Evolutionary conservation across 352 stramenopile genomes (phyloP).

Genomic region (Blastocystis sp.): DNA sequence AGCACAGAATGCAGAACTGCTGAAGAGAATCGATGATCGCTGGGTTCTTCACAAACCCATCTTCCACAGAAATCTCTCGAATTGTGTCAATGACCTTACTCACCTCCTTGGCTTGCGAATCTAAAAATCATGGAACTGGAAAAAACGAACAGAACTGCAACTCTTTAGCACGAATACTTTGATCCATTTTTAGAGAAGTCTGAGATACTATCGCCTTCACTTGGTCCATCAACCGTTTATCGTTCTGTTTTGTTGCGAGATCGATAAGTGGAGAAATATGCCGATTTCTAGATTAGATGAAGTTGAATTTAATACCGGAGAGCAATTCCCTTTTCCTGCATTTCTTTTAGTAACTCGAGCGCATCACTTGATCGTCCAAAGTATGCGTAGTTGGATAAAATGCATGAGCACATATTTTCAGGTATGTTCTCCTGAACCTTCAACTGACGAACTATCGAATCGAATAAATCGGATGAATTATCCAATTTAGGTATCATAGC

Average conservation of each 20-base stretch:
- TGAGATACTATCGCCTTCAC: background rate
- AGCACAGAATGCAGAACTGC: slow-evolving; percentile 25
- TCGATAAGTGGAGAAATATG: background rate
- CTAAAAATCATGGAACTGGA: background rate
- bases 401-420: background rate
- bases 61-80: background rate
- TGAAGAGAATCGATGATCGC: background rate
- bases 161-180: background rate
- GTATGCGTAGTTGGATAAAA: background rate
- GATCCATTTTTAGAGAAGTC: background rate
- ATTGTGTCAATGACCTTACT: background rate
- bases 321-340: background rate
- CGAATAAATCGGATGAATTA: background rate
- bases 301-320: background rate
- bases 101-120: background rate
- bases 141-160: background rate
- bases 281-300: background rate
- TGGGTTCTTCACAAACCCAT: background rate
- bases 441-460: background rate
- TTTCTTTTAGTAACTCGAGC: background rate
- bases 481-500: background rate
- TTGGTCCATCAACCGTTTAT: background rate
- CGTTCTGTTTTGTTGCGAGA: background rate
- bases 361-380: background rate
- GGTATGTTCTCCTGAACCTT: background rate